A percentile compares a stretch with the other conserved stretches of the same genome.
These are phyloP conservation scores for Fusarium liriodendri DNA, from an alignment of 2,329 filamentous ascomycete species.

Conservation along the genomic window DNA sequence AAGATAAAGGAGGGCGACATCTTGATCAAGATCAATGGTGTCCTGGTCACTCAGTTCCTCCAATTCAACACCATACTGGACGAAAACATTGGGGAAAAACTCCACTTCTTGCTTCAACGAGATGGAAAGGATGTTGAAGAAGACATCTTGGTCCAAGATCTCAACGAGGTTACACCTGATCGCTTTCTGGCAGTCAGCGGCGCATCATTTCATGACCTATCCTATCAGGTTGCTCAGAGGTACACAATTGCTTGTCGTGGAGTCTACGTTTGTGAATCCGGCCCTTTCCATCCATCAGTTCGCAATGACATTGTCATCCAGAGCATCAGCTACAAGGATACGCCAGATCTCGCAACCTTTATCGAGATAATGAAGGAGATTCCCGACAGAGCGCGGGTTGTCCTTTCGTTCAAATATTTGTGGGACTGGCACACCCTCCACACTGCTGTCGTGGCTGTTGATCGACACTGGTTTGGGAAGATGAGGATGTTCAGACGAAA, in stretches of 20 bases:
- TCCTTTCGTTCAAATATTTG: slow-evolving; percentile 15
- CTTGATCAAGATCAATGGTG: slow-evolving; percentile 91
- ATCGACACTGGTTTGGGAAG: slow-evolving; percentile 94
- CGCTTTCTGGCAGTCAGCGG: slow-evolving; percentile 94
- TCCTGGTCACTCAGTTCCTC: slow-evolving; percentile 92
- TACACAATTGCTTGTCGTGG: slow-evolving; percentile 93
- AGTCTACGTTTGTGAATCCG: slow-evolving; percentile 74
- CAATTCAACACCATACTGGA: slow-evolving; percentile 92
- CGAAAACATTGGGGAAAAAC: slow-evolving; percentile 77
- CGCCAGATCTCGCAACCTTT: slow-evolving; percentile 75
- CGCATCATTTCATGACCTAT: slow-evolving; percentile 93
- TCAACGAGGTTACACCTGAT: slow-evolving; percentile 94
- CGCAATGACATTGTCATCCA: slow-evolving; percentile 72
- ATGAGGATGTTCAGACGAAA: slow-evolving; percentile 94
- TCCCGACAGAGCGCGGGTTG: slow-evolving; percentile 20
- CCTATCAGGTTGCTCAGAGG: slow-evolving; percentile 93
- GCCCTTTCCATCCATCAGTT: background rate
- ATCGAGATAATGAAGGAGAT: slow-evolving; percentile 23
- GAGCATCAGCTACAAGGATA: slow-evolving; percentile 81
- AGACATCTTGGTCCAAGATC: slow-evolving; percentile 84
- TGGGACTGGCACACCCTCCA: slow-evolving; percentile 78
- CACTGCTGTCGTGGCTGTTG: slow-evolving; percentile 90
- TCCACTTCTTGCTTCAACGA: slow-evolving; percentile 85
- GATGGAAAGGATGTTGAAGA: slow-evolving; percentile 89
- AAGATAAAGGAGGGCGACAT: slow-evolving; percentile 91